These are phyloP conservation scores for Chlorella sorokiniana DNA, from an alignment of 139 green algal genomes.

Conservation along the genomic window DNA sequence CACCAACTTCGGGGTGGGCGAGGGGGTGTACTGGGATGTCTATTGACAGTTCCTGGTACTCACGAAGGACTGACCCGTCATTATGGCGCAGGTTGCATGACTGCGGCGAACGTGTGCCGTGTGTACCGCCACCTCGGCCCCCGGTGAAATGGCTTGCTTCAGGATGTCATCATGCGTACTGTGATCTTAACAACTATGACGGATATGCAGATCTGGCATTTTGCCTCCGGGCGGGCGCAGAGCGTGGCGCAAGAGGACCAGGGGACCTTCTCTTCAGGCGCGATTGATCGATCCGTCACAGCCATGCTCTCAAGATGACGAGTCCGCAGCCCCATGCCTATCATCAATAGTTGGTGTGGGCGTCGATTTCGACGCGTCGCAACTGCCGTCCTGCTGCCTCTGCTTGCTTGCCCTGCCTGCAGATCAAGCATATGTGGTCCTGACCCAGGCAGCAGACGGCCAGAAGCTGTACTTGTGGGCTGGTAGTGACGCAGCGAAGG, in stretches of 20 bases:
- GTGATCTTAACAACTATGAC: background rate
- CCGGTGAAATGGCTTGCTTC: no score
- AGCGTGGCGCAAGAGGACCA: background rate
- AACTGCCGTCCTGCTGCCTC: background rate
- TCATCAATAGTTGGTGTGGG: no score
- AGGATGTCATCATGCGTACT: no score
- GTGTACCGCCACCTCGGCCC: no score
- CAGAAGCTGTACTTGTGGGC: conserved; percentile 32
- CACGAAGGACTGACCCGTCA: no score
- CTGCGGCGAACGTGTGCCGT: no score
- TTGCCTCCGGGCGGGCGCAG: background rate
- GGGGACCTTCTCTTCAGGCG: background rate
- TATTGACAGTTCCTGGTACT: no score
- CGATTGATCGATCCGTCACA: background rate
- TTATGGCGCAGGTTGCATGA: no score
- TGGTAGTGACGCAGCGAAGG: conserved; percentile 3
- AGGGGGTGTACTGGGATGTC: no score
- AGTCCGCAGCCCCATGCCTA: background rate
- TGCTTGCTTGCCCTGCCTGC: background rate
- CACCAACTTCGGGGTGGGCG: no score
- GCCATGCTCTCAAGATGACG: background rate
- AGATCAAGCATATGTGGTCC: conserved; percentile 32
- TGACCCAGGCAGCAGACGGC: background rate
- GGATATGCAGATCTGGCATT: background rate
- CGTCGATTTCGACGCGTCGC: no score